Conservation (phyloP, 2,329 filamentous ascomycete species). For the Colletotrichum camelliae region DNA sequence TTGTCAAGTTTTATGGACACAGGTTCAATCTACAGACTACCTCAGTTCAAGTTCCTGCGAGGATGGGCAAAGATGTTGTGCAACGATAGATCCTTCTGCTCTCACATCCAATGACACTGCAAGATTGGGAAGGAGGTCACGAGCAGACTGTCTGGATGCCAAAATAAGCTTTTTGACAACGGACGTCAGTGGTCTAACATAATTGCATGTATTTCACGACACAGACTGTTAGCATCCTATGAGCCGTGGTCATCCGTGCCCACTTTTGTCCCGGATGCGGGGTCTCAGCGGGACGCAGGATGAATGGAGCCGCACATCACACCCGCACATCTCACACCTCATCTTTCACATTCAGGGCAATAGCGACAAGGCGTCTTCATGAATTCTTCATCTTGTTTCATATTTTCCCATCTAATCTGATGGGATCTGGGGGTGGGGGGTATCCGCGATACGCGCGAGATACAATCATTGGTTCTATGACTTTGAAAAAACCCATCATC, state of each 20-base stretch:
- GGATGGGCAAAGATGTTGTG: background rate
- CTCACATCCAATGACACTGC: background rate
- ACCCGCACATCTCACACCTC: background rate
- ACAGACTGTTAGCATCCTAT: background rate
- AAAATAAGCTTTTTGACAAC: background rate
- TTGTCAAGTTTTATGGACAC: fast-evolving
- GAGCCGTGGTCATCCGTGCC: background rate
- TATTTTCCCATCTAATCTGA: background rate
- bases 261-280: background rate
- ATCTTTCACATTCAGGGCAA: background rate
- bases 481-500: background rate
- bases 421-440: background rate
- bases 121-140: background rate
- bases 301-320: background rate
- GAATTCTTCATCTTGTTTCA: background rate
- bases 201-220: fast-evolving
- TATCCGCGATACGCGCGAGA: background rate
- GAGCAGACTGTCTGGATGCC: background rate
- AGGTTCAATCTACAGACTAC: background rate
- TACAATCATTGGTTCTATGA: background rate
- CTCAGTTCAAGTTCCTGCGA: background rate
- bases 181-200: background rate
- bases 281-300: conserved; percentile 2
- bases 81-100: background rate
- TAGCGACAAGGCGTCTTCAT: background rate